phyloP scores from a whole-genome alignment of 2,329 filamentous ascomycete species.

The Penicillium verrucosum region DNA sequence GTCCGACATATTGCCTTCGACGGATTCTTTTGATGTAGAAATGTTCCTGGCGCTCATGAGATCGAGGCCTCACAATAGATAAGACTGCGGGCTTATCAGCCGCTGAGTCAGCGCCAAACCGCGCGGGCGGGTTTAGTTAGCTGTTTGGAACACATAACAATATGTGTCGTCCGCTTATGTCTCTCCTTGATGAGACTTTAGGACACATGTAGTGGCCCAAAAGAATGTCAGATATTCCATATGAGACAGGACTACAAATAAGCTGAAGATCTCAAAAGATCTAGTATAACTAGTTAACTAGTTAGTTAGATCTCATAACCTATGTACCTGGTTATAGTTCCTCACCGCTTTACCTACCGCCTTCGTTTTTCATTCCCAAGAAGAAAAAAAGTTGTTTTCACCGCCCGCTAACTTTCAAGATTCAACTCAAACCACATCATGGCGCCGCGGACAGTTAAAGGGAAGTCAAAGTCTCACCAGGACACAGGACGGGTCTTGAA shows the following conservation, averaged over 20 bases:
- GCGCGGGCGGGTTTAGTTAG: neutral
- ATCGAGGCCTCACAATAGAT: neutral
- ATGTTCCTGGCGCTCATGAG: neutral
- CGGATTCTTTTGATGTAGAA: neutral
- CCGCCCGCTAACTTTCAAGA: conserved; percentile 5
- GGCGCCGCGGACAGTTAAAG: conserved; percentile 31
- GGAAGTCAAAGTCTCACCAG: conserved; percentile 26
- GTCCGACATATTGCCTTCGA: conserved; percentile 47
- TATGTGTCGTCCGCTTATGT: neutral
- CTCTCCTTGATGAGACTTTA: neutral
- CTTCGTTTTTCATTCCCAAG: neutral
- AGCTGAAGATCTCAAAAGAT: neutral
- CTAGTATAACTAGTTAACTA: too few species aligned
- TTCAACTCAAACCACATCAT: conserved; percentile 24
- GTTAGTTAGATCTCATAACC: neutral
- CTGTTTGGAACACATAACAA: neutral
- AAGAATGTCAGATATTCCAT: neutral
- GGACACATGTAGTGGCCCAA: too few species aligned
- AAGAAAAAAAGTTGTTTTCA: conserved; percentile 18
- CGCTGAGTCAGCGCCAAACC: conserved; percentile 35
- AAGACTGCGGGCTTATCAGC: conserved; percentile 29
- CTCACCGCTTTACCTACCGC: conserved; percentile 3
- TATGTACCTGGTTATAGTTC: neutral
- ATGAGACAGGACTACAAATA: neutral
- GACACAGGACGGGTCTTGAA: conserved; percentile 38